phyloP scores from a whole-genome alignment of 2,329 filamentous ascomycete species.

The Fusarium liriodendri region DNA sequence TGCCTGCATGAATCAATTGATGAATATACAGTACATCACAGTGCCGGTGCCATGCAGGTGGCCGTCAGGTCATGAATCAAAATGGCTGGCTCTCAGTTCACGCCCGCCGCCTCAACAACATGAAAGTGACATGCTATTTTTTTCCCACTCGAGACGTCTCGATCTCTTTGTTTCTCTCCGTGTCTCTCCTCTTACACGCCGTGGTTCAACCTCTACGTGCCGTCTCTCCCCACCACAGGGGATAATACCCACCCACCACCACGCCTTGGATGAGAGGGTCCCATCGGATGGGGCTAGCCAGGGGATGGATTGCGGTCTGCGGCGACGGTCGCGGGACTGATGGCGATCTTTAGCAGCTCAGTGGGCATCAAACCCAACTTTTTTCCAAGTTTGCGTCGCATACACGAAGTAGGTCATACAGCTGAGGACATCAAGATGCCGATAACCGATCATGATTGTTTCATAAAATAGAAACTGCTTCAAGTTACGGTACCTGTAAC shows the following conservation, averaged over 20 bases:
- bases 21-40: constrained; percentile 33
- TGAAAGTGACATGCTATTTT: background rate
- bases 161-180: background rate
- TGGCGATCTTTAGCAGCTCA: background rate
- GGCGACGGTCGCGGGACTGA: background rate
- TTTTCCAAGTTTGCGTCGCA: background rate
- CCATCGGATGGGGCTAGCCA: background rate
- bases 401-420: background rate
- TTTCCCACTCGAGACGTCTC: background rate
- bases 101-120: constrained; percentile 3
- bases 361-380: background rate
- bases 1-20: background rate
- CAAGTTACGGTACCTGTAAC: background rate
- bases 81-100: constrained; percentile 1
- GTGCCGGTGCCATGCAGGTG: constrained; percentile 21
- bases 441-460: background rate
- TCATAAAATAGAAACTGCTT: background rate
- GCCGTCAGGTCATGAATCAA: constrained; percentile 6
- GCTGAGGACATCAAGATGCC: background rate
- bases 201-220: background rate
- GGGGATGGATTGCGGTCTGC: background rate
- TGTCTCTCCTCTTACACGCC: background rate
- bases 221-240: background rate
- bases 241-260: background rate
- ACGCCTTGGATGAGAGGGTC: background rate